Percentiles rank a stretch among this genome's conserved stretches.
phyloP scores from a whole-genome alignment of 257 asterid genomes.

The Gentiana macrophylla region DNA sequence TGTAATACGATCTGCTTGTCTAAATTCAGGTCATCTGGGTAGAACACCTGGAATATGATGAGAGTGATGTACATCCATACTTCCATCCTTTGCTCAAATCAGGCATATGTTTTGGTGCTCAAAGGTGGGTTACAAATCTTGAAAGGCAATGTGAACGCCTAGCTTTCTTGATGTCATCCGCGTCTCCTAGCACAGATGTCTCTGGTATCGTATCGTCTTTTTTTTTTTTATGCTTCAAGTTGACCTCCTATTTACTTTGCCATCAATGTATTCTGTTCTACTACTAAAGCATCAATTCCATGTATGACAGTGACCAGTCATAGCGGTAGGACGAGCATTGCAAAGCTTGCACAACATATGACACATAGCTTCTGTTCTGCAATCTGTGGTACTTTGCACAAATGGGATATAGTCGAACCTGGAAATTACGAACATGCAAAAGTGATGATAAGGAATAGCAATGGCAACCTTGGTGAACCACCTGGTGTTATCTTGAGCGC shows the following conservation, averaged over 20 bases:
- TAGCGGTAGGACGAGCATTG: conserved; percentile 46
- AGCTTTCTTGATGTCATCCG: conserved; percentile 33
- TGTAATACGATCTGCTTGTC: no score
- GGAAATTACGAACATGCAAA: conserved; percentile 34
- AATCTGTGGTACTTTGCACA: conserved; percentile 49
- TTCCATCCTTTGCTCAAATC: conserved; percentile 61
- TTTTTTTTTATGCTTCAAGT: background rate
- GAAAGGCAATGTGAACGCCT: conserved; percentile 56
- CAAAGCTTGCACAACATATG: conserved; percentile 69
- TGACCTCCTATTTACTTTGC: background rate
- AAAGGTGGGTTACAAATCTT: conserved; percentile 60
- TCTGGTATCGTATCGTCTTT: conserved; percentile 28
- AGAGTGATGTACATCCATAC: conserved; percentile 34
- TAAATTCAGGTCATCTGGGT: conserved; percentile 66
- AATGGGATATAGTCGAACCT: conserved; percentile 62
- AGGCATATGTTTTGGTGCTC: conserved; percentile 77
- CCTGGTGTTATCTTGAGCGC: conserved; percentile 76
- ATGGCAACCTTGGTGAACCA: conserved; percentile 60
- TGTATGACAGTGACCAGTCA: conserved; percentile 34
- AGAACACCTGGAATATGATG: conserved; percentile 72
- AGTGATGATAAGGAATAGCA: conserved; percentile 53
- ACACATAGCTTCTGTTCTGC: conserved; percentile 56
- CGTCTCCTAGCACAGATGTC: conserved; percentile 31
- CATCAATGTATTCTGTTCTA: background rate
- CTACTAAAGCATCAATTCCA: background rate